Percentiles rank a stretch among this genome's conserved stretches.
Evolutionary conservation across 345 rosid genomes (phyloP).

Genomic region (Salix udensis): DNA sequence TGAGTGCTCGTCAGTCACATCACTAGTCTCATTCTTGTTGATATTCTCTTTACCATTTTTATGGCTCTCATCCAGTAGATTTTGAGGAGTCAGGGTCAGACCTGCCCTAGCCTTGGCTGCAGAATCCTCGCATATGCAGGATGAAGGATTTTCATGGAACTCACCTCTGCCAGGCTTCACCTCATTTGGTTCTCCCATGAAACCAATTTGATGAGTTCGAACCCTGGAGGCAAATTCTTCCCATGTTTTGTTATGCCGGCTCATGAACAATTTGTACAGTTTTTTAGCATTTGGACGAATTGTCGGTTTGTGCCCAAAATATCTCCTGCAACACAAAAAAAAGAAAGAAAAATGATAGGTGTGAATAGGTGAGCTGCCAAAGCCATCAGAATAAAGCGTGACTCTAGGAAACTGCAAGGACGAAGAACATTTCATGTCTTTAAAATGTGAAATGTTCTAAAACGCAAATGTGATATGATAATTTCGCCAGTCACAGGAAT

Average conservation of each 20-base stretch:
- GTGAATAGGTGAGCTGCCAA: neutral
- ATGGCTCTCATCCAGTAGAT: neutral
- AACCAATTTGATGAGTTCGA: constrained; percentile 56
- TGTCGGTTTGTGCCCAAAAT: constrained; percentile 87
- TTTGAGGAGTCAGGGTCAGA: neutral
- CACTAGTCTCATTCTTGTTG: constrained; percentile 8
- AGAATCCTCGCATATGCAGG: constrained; percentile 66
- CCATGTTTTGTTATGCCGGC: constrained; percentile 72
- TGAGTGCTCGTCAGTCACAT: constrained; percentile 20
- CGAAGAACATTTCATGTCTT: neutral
- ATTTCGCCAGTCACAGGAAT: neutral
- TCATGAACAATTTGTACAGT: constrained; percentile 56
- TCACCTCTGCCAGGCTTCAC: constrained; percentile 69
- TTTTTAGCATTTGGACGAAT: constrained; percentile 82
- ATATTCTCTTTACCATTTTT: neutral
- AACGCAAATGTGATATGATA: neutral
- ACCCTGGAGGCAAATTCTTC: constrained; percentile 69
- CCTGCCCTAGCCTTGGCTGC: constrained; percentile 30
- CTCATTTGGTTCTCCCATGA: constrained; percentile 89
- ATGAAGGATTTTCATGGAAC: constrained; percentile 81
- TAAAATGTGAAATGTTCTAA: neutral
- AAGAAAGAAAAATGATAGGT: neutral
- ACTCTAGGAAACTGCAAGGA: neutral
- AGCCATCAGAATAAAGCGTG: neutral
- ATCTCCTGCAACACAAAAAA: constrained; percentile 53